These are phyloP conservation scores for Boletus insuetus DNA, from an alignment of 768 basidiomycete genomes.

Conservation along the genomic window DNA sequence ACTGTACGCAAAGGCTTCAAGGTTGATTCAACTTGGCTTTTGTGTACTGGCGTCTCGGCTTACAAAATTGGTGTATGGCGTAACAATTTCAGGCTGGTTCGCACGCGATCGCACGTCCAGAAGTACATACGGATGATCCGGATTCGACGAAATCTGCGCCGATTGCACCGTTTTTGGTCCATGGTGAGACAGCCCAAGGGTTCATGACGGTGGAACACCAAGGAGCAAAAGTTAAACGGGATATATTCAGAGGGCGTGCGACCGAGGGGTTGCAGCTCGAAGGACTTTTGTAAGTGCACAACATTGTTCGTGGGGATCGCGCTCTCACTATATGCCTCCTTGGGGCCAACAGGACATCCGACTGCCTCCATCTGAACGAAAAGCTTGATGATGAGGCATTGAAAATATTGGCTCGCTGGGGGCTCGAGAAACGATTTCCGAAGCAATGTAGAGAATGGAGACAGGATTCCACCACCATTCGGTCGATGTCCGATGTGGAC, in stretches of 20 bases:
- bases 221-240: constrained; percentile 5
- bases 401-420: constrained; percentile 24
- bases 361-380: constrained; percentile 23
- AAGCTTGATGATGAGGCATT: constrained; percentile 25
- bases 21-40: constrained; percentile 26
- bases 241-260: not conserved
- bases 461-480: constrained; percentile 4
- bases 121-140: constrained; percentile 2
- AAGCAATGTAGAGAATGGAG: constrained; percentile 24
- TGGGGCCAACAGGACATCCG: constrained; percentile 16
- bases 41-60: not conserved
- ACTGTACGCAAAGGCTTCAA: constrained; percentile 42
- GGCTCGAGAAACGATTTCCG: constrained; percentile 29
- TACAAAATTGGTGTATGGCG: no score
- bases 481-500: not conserved
- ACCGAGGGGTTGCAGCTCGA: constrained; percentile 14
- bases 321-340: not conserved
- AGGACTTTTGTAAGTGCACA: constrained; percentile 16
- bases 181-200: constrained; percentile 41
- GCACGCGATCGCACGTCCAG: constrained; percentile 9
- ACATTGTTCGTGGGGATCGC: not conserved
- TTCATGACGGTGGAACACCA: constrained; percentile 31
- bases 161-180: constrained; percentile 31
- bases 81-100: constrained; percentile 11
- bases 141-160: constrained; percentile 1